These are phyloP conservation scores for Metschnikowia baotianmanensis DNA, from an alignment of 805 yeast genomes.

Conservation along the genomic window DNA sequence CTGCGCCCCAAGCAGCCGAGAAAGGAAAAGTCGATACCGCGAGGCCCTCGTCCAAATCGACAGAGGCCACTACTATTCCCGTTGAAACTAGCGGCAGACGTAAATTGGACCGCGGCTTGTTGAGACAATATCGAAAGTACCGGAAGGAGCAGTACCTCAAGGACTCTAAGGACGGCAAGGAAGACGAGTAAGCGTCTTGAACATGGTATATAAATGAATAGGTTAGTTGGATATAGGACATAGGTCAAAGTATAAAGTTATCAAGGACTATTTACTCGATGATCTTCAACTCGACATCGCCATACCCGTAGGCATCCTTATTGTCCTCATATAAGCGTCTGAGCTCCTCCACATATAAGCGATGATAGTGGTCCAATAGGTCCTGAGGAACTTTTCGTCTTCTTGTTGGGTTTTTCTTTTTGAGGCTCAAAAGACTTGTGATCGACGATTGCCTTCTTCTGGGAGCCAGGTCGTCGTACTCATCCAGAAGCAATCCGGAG, in stretches of 20 bases:
- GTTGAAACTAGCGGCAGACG: slow-evolving; percentile 25
- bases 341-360: slow-evolving; percentile 62
- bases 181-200: slow-evolving; percentile 12
- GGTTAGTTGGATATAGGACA: slow-evolving; percentile 2
- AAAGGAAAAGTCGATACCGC: background rate
- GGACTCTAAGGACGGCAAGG: slow-evolving; percentile 12
- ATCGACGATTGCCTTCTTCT: slow-evolving; percentile 23
- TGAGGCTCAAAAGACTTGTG: slow-evolving; percentile 29
- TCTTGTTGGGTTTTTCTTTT: slow-evolving; percentile 16
- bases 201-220: no score
- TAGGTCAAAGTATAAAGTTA: slow-evolving; percentile 1
- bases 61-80: background rate
- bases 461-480: slow-evolving; percentile 28
- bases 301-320: slow-evolving; percentile 52
- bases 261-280: slow-evolving; percentile 32
- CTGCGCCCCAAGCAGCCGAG: slow-evolving; percentile 1
- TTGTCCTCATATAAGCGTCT: slow-evolving; percentile 63
- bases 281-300: slow-evolving; percentile 47
- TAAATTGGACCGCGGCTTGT: slow-evolving; percentile 36
- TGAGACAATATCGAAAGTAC: slow-evolving; percentile 28
- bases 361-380: slow-evolving; percentile 67
- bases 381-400: slow-evolving; percentile 37
- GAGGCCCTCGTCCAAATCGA: background rate
- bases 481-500: slow-evolving; percentile 30
- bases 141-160: slow-evolving; percentile 13